Conservation (phyloP, 2,329 filamentous ascomycete genomes). For the Neonectria magnoliae region DNA sequence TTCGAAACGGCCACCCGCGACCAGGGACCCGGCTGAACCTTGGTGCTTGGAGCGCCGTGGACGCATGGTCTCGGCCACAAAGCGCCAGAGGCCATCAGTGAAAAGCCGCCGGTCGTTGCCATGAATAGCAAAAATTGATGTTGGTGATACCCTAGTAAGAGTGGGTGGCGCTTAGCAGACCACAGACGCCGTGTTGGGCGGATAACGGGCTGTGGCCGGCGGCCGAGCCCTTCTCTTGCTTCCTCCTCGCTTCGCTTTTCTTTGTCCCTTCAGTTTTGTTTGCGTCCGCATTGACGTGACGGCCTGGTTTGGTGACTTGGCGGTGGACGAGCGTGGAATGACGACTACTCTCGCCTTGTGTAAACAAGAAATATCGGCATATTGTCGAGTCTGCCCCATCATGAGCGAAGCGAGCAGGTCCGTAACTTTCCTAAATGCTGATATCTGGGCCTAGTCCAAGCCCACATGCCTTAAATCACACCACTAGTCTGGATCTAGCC, state of each 20-base stretch:
- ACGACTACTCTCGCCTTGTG: background rate
- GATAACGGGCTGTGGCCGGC: background rate
- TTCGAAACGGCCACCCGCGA: slow-evolving; percentile 11
- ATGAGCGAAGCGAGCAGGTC: background rate
- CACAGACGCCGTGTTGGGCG: background rate
- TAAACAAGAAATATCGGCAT: background rate
- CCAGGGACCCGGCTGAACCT: slow-evolving; percentile 5
- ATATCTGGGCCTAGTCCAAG: background rate
- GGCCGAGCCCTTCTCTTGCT: background rate
- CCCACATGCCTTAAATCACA: background rate
- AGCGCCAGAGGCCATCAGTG: background rate
- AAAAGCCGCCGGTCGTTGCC: slow-evolving; percentile 2
- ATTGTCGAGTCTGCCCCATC: background rate
- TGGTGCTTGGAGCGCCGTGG: background rate
- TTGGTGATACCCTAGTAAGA: background rate
- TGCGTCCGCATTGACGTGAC: background rate
- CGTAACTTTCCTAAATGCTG: background rate
- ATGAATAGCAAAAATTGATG: background rate
- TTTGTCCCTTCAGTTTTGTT: background rate
- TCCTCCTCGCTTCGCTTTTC: too few species aligned
- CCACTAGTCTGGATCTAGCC: slow-evolving; percentile 4
- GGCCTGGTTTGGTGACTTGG: background rate
- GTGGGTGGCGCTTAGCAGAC: background rate
- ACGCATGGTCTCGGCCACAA: slow-evolving; percentile 9
- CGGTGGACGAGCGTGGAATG: background rate